These are phyloP conservation scores for Corynespora cassiicola DNA, from an alignment of 2,329 filamentous ascomycete genomes.

Conservation along the genomic window DNA sequence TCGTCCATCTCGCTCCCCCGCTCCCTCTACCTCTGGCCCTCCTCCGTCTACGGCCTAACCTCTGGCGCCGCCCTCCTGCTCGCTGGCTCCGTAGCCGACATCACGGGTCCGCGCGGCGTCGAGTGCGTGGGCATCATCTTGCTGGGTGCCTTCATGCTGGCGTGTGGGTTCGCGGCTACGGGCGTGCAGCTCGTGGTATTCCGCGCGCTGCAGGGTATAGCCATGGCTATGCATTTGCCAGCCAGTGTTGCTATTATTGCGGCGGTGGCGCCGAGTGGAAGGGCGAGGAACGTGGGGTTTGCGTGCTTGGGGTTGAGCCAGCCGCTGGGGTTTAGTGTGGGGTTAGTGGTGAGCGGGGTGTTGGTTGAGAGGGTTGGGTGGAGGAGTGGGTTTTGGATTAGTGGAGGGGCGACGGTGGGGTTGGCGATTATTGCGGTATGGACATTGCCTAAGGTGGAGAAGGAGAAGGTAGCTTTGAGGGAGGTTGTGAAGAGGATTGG, in stretches of 20 bases:
- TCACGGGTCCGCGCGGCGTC: conserved; percentile 54
- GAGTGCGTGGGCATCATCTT: conserved; percentile 53
- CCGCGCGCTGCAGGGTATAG: conserved; percentile 56
- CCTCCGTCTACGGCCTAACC: conserved; percentile 48
- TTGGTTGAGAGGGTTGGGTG: conserved; percentile 57
- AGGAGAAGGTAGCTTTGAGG: conserved; percentile 2
- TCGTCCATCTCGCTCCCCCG: conserved; percentile 31
- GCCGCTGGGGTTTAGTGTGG: conserved; percentile 59
- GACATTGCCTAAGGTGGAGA: conserved; percentile 27
- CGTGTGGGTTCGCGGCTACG: conserved; percentile 52
- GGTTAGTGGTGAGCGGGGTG: conserved; percentile 58
- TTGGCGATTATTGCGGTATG: conserved; percentile 43
- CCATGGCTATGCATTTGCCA: conserved; percentile 55
- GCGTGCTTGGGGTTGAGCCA: conserved; percentile 54
- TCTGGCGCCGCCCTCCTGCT: conserved; percentile 58
- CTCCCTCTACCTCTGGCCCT: conserved; percentile 41
- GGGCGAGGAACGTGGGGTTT: conserved; percentile 40
- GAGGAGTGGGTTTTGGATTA: conserved; percentile 56
- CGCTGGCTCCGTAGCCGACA: conserved; percentile 58
- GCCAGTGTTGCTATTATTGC: conserved; percentile 56
- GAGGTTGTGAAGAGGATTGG: conserved; percentile 17
- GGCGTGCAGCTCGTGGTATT: conserved; percentile 52
- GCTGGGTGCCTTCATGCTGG: conserved; percentile 52
- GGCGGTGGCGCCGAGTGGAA: conserved; percentile 26
- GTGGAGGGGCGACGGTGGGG: conserved; percentile 35